Evolutionary conservation across 73 alveolate species (phyloP), one percentile per base, ranked within the genome.

Genomic region (Symbiodinium pilosum): DNA sequence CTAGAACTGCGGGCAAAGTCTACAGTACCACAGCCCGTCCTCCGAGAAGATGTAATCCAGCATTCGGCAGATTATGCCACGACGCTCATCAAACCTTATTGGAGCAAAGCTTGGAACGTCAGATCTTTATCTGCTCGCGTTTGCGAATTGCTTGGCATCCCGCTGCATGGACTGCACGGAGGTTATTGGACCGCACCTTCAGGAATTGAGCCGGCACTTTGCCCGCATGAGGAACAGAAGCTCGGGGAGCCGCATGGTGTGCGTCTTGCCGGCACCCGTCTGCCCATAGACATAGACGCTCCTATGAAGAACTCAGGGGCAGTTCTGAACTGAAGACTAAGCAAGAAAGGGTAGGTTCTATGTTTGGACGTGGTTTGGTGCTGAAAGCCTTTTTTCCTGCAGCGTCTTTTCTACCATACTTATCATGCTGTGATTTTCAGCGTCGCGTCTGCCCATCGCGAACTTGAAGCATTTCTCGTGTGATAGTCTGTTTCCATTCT

Each of bases 201-300:
- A n/a, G n/a, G 83, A 18, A 68, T 68, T 11, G 41, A 38, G 9
- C 83, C 24, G 11, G 11, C 36, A 6, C 83, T 4, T n/a, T n/a
- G n/a, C n/a, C n/a, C n/a, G n/a, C n/a, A n/a, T n/a, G n/a, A n/a
- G n/a, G n/a, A n/a, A n/a, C n/a, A n/a, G n/a, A n/a, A n/a, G n/a
- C 81, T 64, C 24, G 34, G 81, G 38, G 43, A 73, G 42, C 6
- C 89, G 26, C 98, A 93, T 93, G 68, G 98, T 93, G 84, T 93
- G 92, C 39, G 98, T 93, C 98, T 93, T 93, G 43, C 98, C 98
- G 18, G 92, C 98, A 11, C 98, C 98, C 18, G 98, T 93, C 71
- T 93, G 98, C 54, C 98, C 98, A 47, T 93, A 93, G 71, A 93
- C 98, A 39, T 93, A 93, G 84, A 93, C 92, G 56, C 98, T 93